Percentiles rank a stretch among this genome's conserved stretches.
phyloP scores from a whole-genome alignment of 768 basidiomycete genomes.

The Antrodiella citrinella region DNA sequence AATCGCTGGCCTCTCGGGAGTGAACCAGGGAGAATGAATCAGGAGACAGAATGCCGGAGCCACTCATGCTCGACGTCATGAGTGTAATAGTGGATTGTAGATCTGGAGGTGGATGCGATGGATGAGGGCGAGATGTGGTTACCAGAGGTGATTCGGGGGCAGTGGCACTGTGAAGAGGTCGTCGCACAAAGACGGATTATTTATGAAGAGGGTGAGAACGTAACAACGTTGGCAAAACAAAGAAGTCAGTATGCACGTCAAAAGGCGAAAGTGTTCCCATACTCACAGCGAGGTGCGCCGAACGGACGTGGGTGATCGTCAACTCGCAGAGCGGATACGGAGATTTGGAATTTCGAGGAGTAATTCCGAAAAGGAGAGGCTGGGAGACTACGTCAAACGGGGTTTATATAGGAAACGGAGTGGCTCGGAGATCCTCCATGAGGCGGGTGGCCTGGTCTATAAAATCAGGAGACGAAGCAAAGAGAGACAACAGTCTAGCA shows the following conservation, averaged over 20 bases:
- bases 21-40: neutral
- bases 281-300: neutral
- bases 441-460: no score
- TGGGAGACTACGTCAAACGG: neutral
- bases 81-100: neutral
- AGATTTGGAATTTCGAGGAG: neutral
- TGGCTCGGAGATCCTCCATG: neutral
- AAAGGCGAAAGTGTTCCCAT: no score
- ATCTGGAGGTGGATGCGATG: slow-evolving; percentile 8
- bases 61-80: neutral
- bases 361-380: neutral
- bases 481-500: neutral
- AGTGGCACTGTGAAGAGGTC: no score
- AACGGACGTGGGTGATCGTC: neutral
- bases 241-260: no score
- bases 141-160: neutral
- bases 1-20: neutral
- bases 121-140: slow-evolving; percentile 2
- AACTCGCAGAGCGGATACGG: no score
- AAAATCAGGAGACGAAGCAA: no score
- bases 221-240: no score
- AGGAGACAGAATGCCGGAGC: neutral
- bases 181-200: neutral
- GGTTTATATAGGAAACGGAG: neutral
- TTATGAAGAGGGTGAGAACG: neutral